phyloP scores from a whole-genome alignment of 1,284 basidiomycete species.

The Cutaneotrichosporon sp. region DNA sequence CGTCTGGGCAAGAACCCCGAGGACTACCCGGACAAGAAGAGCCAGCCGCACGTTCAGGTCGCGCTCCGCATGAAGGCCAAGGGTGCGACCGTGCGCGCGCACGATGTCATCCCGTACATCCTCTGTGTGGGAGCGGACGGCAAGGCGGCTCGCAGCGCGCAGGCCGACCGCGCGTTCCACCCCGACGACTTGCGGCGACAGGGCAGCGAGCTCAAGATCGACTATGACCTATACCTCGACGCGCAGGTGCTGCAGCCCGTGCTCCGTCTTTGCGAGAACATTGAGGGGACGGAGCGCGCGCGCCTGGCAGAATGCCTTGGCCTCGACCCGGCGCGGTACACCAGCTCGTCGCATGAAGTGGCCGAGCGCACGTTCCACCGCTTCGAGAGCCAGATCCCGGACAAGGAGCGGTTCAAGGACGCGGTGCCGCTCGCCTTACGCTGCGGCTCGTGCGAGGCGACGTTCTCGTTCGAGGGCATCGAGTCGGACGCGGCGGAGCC shows the following conservation, averaged over 20 bases:
- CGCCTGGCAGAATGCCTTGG: slow-evolving; percentile 93
- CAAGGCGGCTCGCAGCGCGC: slow-evolving; percentile 70
- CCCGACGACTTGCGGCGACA: slow-evolving; percentile 85
- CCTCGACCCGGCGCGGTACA: slow-evolving; percentile 84
- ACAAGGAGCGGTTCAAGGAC: slow-evolving; percentile 81
- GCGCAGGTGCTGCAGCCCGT: slow-evolving; percentile 93
- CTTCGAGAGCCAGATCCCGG: slow-evolving; percentile 87
- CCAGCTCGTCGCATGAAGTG: slow-evolving; percentile 56
- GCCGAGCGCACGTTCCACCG: slow-evolving; percentile 74
- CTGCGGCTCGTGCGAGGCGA: slow-evolving; percentile 70
- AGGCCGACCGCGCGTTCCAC: slow-evolving; percentile 89
- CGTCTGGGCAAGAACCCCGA: slow-evolving; percentile 91
- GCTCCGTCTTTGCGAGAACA: slow-evolving; percentile 91
- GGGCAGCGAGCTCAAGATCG: slow-evolving; percentile 61
- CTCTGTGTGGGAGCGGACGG: slow-evolving; percentile 83
- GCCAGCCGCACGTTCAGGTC: slow-evolving; percentile 95
- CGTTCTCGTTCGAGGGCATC: slow-evolving; percentile 68
- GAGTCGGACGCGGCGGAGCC: slow-evolving; percentile 51
- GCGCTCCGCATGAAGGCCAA: slow-evolving; percentile 86
- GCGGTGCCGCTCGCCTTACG: slow-evolving; percentile 67
- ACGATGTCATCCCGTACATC: slow-evolving; percentile 95
- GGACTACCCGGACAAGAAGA: slow-evolving; percentile 94
- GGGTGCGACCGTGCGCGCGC: slow-evolving; percentile 74
- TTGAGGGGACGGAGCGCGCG: slow-evolving; percentile 91
- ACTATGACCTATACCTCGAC: slow-evolving; percentile 89